These are phyloP conservation scores for Gonium pectorale DNA, from an alignment of 139 green algal species.

Conservation along the genomic window DNA sequence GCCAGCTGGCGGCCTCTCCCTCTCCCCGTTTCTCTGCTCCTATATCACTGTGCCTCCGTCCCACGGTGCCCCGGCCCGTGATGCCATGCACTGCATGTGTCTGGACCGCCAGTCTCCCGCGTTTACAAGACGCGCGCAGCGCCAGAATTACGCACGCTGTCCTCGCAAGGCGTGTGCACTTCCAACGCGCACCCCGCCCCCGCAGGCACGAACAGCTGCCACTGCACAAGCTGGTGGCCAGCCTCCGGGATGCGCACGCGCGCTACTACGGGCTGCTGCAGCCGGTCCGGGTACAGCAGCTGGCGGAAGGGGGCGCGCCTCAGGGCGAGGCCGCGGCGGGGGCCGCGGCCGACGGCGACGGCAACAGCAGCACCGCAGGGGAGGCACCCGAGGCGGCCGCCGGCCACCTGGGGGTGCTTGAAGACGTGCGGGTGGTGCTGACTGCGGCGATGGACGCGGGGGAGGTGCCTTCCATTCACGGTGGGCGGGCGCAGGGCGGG, in stretches of 20 bases:
- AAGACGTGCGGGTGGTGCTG: slow-evolving; percentile 30
- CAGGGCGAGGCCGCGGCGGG: background rate
- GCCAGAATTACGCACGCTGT: too few species aligned
- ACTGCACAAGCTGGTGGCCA: background rate
- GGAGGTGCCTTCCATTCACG: slow-evolving; percentile 42
- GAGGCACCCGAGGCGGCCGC: background rate
- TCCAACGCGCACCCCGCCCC: background rate
- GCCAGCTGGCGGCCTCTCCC: too few species aligned
- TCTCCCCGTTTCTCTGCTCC: too few species aligned
- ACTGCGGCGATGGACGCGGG: slow-evolving; percentile 46
- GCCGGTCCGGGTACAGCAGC: background rate
- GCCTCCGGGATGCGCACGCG: slow-evolving; percentile 31
- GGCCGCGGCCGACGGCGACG: background rate
- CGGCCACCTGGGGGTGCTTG: background rate
- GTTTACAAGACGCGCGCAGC: too few species aligned
- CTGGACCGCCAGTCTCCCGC: too few species aligned
- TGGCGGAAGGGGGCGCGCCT: background rate
- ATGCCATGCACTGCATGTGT: too few species aligned
- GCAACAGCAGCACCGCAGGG: background rate
- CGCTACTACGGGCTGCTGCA: slow-evolving; percentile 45
- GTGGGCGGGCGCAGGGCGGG: too few species aligned
- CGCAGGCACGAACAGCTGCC: slow-evolving; percentile 33
- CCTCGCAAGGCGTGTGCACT: too few species aligned
- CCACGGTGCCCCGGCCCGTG: too few species aligned
- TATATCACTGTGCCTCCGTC: too few species aligned